Evolutionary conservation across 1,284 basidiomycete species (phyloP).

Genomic region (Ceraceosorus bombacis): DNA sequence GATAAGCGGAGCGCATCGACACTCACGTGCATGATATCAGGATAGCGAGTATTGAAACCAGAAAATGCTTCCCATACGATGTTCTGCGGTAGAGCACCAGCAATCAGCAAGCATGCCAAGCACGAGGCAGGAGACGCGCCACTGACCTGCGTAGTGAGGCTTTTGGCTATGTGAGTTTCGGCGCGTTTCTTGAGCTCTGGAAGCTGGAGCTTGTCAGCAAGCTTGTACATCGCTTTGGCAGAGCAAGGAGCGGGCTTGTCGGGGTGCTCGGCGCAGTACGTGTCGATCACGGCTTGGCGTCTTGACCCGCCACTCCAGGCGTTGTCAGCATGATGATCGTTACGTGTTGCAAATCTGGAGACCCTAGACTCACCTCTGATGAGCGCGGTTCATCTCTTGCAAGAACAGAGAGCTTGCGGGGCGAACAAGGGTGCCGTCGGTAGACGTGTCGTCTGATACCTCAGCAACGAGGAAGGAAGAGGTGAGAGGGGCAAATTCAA

Average conservation of each 20-base stretch:
- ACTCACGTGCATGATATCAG: constrained; percentile 68
- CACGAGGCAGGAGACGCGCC: background rate
- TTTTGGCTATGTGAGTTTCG: constrained; percentile 67
- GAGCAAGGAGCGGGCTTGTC: constrained; percentile 68
- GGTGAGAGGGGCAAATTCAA: constrained; percentile 73
- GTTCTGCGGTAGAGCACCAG: constrained; percentile 53
- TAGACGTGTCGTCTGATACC: constrained; percentile 8
- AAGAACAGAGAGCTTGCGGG: constrained; percentile 3
- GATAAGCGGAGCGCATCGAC: background rate
- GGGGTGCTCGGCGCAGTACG: constrained; percentile 39
- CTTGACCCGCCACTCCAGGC: background rate
- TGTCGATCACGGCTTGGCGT: constrained; percentile 28
- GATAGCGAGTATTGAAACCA: constrained; percentile 70
- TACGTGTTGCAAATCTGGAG: no score
- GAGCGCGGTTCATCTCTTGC: constrained; percentile 16
- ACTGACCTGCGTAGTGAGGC: constrained; percentile 55
- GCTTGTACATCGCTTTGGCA: constrained; percentile 75
- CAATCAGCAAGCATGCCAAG: background rate
- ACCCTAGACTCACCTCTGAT: constrained; percentile 11
- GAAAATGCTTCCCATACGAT: constrained; percentile 80
- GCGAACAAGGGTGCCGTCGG: background rate
- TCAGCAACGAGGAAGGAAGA: constrained; percentile 53
- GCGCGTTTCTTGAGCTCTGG: constrained; percentile 63
- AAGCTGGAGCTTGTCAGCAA: constrained; percentile 63
- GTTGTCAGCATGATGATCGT: no score